These are phyloP conservation scores for Saprolegnia diclina DNA, from an alignment of 352 stramenopile species.

Conservation along the genomic window DNA sequence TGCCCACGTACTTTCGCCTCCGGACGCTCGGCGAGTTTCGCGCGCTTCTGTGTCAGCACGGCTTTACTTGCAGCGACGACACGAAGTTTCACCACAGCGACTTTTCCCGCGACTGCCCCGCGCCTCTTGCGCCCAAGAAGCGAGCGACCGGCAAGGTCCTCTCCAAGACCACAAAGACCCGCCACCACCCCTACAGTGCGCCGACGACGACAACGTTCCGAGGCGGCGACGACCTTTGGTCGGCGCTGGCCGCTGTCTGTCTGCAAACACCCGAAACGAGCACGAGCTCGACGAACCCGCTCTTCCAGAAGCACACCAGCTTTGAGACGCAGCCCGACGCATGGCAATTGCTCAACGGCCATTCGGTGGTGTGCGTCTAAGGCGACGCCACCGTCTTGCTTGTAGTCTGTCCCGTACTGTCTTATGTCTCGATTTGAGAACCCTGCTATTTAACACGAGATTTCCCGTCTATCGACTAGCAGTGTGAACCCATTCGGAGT, in stretches of 20 bases:
- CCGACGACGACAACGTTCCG: not conserved
- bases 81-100: not conserved
- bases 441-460: conserved; percentile 14
- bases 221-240: conserved; percentile 13
- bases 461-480: not conserved
- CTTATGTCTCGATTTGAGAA: not conserved
- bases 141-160: not conserved
- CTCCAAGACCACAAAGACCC: not conserved
- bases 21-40: not conserved
- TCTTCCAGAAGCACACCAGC: conserved; percentile 1
- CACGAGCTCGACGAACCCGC: not conserved
- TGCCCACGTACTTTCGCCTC: conserved; percentile 61
- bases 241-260: conserved; percentile 1
- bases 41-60: conserved; percentile 3
- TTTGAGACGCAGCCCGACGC: not conserved
- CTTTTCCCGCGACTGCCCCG: not conserved
- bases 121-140: not conserved
- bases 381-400: too few species aligned
- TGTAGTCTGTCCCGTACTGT: too few species aligned
- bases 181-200: not conserved
- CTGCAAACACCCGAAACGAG: not conserved
- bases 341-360: conserved; percentile 2
- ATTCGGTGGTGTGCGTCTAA: conserved; percentile 23
- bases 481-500: not conserved
- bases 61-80: not conserved